Base-by-base conservation (phyloP, 768 basidiomycete genomes). In the Leucosporidium yakuticum region DNA sequence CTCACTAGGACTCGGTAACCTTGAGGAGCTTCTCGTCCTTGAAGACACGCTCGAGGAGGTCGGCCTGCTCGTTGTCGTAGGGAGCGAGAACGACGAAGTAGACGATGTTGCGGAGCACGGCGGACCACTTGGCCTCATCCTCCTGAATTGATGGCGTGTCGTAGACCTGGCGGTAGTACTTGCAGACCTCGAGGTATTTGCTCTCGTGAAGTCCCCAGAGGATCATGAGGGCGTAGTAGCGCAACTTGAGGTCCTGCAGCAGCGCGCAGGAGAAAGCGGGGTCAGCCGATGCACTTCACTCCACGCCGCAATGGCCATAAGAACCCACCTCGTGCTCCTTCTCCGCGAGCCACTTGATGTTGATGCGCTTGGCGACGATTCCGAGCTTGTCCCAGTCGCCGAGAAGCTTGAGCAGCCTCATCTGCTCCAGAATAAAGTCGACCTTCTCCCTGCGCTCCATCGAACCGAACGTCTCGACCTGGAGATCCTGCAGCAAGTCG, bases 401-500 rank as follows among this genome's bases (percentile, higher is more conserved):
- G 76, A 60, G 78, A 51, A 85, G 82, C 60, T 90, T 85, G 75
- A 94, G 82, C 60, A 98, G 78, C 66, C 96, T 84, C 92, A 99
- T 98, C 79, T 98, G 96, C 79, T 98, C 95, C 54, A 98, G 81
- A 73, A 99, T 90, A 76, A 99, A 97, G 78, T 98, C 92, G 6
- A 92, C 96, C 83, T 99, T 99, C 79, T 99, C 96, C 76, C 89
- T 82, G 68, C 93, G 87, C 71, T 97, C 91, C 96, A 99, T 98
- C 9, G 91, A 92, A 20, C 94, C 97, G 78, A 97, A 99, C 2
- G 96, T 98, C 80, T 99, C 96, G 49, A 99, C 94, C 81, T 97
- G 94, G 4, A 99, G 85, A 67, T 99, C 96, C 29, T 88, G 88
- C 69, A 98, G 83, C 34, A 98, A 81, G 71, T 98, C 96, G 0